phyloP scores from a whole-genome alignment of 306 rosid genomes.

The Biancaea sappan region DNA sequence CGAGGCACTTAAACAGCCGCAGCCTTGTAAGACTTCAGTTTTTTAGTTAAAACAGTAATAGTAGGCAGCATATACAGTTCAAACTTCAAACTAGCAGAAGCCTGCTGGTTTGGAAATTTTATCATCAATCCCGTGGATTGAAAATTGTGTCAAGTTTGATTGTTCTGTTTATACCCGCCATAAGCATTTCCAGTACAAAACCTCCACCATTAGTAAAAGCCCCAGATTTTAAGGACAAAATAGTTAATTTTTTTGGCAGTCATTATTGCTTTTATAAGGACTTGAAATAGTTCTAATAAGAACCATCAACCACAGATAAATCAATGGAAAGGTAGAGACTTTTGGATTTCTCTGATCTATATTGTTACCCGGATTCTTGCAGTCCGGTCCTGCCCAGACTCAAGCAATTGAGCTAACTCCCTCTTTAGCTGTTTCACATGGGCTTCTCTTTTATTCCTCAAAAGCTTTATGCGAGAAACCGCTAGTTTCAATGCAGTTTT shows the following conservation, averaged over 20 bases:
- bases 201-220: not conserved
- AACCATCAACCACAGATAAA: not conserved
- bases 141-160: not conserved
- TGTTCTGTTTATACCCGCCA: not conserved
- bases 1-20: not conserved
- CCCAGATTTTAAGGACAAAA: not conserved
- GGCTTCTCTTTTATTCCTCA: conserved; percentile 78
- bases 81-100: not conserved
- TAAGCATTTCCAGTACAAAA: not conserved
- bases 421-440: conserved; percentile 67
- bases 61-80: not conserved
- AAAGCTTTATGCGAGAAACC: conserved; percentile 74
- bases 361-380: conserved; percentile 72
- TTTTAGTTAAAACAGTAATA: not conserved
- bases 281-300: not conserved
- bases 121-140: not conserved
- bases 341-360: not conserved
- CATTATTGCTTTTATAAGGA: not conserved
- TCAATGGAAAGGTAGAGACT: not conserved
- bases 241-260: not conserved
- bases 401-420: conserved; percentile 77
- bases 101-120: not conserved
- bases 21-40: not conserved
- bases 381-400: conserved; percentile 76
- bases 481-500: conserved; percentile 84